Conservation (phyloP, 192 early-diverging fungal genomes). For the Pecoramyces ruminantium region DNA sequence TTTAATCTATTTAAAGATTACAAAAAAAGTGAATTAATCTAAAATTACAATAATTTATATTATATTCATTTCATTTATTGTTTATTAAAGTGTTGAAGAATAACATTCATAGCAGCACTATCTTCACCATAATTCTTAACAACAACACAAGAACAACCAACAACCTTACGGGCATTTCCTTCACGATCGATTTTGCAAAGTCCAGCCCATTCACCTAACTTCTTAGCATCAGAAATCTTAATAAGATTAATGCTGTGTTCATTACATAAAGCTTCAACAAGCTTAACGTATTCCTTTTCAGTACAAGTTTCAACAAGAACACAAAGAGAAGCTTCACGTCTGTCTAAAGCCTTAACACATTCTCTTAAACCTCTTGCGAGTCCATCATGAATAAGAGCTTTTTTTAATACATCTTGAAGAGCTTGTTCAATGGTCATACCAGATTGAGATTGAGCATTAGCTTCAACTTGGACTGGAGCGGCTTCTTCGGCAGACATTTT, state of each 20-base stretch:
- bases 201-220: constrained; percentile 98
- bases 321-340: constrained; percentile 88
- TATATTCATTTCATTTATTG: background rate
- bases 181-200: constrained; percentile 99
- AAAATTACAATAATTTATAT: too few relatives aligned
- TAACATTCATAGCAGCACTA: constrained; percentile 65
- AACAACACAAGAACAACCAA: constrained; percentile 86
- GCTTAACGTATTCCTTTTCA: constrained; percentile 88
- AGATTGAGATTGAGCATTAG: background rate
- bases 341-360: constrained; percentile 90
- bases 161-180: constrained; percentile 95
- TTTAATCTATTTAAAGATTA: too few relatives aligned
- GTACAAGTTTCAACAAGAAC: constrained; percentile 90
- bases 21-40: too few relatives aligned
- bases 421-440: constrained; percentile 63
- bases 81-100: background rate
- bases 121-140: constrained; percentile 97
- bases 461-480: background rate
- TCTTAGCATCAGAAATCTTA: constrained; percentile 93
- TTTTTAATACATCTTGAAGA: constrained; percentile 91
- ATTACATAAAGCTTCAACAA: constrained; percentile 93
- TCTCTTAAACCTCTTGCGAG: constrained; percentile 94
- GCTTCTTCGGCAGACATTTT: background rate
- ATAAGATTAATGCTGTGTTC: constrained; percentile 98
- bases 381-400: constrained; percentile 86